Evolutionary conservation across 192 early-diverging fungal genomes (phyloP).

Genomic region (Linnemannia exigua): DNA sequence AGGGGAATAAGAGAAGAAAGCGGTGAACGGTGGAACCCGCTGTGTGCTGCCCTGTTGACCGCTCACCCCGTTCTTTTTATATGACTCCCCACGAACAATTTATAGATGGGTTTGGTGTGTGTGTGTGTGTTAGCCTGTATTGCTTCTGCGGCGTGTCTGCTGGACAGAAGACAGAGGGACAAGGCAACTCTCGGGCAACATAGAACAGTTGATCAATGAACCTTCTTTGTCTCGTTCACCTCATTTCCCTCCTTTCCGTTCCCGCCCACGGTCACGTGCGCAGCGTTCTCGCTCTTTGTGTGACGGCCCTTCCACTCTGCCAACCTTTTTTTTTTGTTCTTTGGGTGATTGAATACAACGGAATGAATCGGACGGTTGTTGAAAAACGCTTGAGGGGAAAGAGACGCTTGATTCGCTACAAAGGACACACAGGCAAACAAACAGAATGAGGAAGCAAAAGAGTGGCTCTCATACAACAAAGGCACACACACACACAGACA

Average conservation of each 20-base stretch:
- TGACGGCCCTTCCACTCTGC: slow-evolving; percentile 55
- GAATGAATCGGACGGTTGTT: slow-evolving; percentile 24
- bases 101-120: background rate
- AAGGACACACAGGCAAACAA: background rate
- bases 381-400: background rate
- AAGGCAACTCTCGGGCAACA: background rate
- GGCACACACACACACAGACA: slow-evolving; percentile 6
- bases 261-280: background rate
- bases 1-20: background rate
- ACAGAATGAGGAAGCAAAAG: background rate
- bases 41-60: background rate
- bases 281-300: background rate
- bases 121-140: background rate
- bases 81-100: background rate
- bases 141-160: background rate
- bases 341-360: slow-evolving; percentile 20
- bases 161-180: background rate
- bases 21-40: background rate
- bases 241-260: background rate
- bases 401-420: background rate
- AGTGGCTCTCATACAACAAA: background rate
- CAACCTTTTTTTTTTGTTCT: slow-evolving; percentile 33
- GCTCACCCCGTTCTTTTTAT: slow-evolving; percentile 1
- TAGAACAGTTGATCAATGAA: background rate
- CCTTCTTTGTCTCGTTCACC: background rate